Conservation (phyloP, 2,329 filamentous ascomycete species). For the Beauveria medogensis region DNA sequence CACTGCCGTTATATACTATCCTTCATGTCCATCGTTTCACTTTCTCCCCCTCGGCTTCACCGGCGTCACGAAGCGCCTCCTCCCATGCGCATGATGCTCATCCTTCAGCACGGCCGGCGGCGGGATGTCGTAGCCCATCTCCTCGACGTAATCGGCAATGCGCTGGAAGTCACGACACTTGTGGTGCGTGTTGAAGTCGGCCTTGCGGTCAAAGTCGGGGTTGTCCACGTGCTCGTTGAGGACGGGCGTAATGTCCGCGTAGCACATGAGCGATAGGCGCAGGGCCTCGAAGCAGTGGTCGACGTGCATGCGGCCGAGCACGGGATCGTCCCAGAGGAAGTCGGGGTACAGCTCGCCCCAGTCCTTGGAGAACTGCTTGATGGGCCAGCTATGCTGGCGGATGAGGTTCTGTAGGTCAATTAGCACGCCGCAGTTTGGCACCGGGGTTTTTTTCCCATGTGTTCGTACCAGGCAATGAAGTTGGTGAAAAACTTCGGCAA, state of each 20-base stretch:
- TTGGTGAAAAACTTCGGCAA: constrained; percentile 14
- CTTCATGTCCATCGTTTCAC: not conserved
- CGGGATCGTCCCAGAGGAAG: constrained; percentile 5
- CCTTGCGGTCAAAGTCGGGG: constrained; percentile 7
- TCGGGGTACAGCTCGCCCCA: constrained; percentile 10
- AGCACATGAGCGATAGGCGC: constrained; percentile 16
- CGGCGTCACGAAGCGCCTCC: constrained; percentile 3
- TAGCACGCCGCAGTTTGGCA: too few species aligned
- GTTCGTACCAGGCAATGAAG: constrained; percentile 13
- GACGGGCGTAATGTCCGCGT: constrained; percentile 12
- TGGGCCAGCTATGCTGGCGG: constrained; percentile 10
- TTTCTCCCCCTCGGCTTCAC: not conserved
- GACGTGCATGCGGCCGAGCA: constrained; percentile 14
- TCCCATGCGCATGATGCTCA: not conserved
- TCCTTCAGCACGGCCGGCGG: not conserved
- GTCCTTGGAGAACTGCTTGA: constrained; percentile 7
- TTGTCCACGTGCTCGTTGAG: constrained; percentile 6
- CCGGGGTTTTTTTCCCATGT: too few species aligned
- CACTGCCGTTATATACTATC: not conserved
- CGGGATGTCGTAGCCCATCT: constrained; percentile 7
- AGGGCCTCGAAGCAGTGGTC: constrained; percentile 26
- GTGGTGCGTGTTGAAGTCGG: constrained; percentile 12
- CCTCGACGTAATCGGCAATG: constrained; percentile 10
- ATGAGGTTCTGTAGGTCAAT: constrained; percentile 9
- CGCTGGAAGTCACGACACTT: constrained; percentile 11